Conservation (phyloP, 495 filamentous ascomycete genomes). For the Peziza echinospora region DNA sequence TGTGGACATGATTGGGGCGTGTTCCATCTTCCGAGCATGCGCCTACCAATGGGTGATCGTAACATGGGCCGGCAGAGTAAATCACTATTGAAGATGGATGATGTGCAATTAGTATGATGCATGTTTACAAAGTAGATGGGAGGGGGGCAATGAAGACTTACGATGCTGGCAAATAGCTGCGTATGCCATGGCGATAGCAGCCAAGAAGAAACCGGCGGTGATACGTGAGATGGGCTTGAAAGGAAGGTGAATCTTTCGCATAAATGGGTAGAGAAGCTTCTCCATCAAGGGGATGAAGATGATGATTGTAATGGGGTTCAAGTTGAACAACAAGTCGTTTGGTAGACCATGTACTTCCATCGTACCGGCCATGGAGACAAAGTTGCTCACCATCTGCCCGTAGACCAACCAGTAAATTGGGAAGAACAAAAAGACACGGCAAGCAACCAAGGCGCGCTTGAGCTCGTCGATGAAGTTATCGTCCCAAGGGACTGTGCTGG, state of each 20-base stretch:
- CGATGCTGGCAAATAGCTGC: slow-evolving; percentile 27
- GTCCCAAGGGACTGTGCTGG: slow-evolving; percentile 25
- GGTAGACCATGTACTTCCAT: slow-evolving; percentile 30
- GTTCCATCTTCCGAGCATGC: slow-evolving; percentile 18
- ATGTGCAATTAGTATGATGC: too few relatives aligned
- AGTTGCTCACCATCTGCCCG: slow-evolving; percentile 30
- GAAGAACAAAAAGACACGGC: slow-evolving; percentile 37
- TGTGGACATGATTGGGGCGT: slow-evolving; percentile 21
- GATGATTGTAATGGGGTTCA: slow-evolving; percentile 24
- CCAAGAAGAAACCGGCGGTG: slow-evolving; percentile 26
- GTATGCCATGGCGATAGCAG: slow-evolving; percentile 27
- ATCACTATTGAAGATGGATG: too few relatives aligned
- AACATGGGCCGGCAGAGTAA: slow-evolving; percentile 29
- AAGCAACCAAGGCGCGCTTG: slow-evolving; percentile 35
- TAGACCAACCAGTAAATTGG: slow-evolving; percentile 48
- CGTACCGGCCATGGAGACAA: slow-evolving; percentile 33
- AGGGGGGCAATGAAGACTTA: too few relatives aligned
- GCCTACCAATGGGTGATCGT: slow-evolving; percentile 26
- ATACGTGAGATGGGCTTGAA: slow-evolving; percentile 33
- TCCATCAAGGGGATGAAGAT: slow-evolving; percentile 29
- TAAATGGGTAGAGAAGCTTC: slow-evolving; percentile 25
- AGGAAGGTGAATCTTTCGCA: slow-evolving; percentile 21
- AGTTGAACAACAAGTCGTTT: slow-evolving; percentile 27
- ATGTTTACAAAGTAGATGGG: too few relatives aligned
- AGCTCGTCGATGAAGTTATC: slow-evolving; percentile 38